Conservation (phyloP, 2,329 filamentous ascomycete genomes). For the Trichophyton benhamiae region DNA sequence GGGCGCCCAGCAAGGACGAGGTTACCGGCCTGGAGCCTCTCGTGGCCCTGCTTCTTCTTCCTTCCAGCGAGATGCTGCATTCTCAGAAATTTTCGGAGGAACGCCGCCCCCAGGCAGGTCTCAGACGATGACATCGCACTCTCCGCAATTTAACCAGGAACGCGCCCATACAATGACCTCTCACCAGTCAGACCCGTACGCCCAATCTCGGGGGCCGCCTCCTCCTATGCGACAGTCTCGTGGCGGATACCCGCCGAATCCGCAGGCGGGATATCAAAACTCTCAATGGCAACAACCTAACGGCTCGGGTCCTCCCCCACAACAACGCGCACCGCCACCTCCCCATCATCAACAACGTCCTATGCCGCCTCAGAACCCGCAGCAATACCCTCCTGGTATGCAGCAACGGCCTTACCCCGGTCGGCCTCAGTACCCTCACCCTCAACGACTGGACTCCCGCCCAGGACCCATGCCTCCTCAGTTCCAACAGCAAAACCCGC, state of each 20-base stretch:
- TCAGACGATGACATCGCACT: conserved; percentile 84
- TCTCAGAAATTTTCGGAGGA: conserved; percentile 87
- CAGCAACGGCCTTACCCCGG: conserved; percentile 53
- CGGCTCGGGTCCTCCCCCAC: conserved; percentile 17
- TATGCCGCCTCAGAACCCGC: background rate
- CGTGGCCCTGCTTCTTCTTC: conserved; percentile 44
- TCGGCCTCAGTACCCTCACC: conserved; percentile 58
- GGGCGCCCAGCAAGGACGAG: conserved; percentile 49
- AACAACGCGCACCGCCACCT: conserved; percentile 15
- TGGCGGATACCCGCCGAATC: conserved; percentile 32
- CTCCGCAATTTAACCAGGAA: conserved; percentile 49
- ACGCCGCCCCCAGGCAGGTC: conserved; percentile 77
- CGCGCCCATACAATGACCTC: conserved; percentile 71
- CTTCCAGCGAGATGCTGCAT: conserved; percentile 79
- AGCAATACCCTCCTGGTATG: conserved; percentile 39
- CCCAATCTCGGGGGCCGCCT: conserved; percentile 23
- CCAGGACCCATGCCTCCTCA: conserved; percentile 37
- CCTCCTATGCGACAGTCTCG: conserved; percentile 33
- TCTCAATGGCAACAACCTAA: conserved; percentile 24
- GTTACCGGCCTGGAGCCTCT: conserved; percentile 39
- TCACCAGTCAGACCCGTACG: conserved; percentile 32
- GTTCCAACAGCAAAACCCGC: conserved; percentile 48
- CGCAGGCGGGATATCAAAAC: conserved; percentile 31
- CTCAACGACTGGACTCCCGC: conserved; percentile 56
- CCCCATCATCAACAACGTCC: conserved; percentile 18